Conservation (phyloP, 2,329 filamentous ascomycete genomes). For the Pseudonectria foliicola region DNA sequence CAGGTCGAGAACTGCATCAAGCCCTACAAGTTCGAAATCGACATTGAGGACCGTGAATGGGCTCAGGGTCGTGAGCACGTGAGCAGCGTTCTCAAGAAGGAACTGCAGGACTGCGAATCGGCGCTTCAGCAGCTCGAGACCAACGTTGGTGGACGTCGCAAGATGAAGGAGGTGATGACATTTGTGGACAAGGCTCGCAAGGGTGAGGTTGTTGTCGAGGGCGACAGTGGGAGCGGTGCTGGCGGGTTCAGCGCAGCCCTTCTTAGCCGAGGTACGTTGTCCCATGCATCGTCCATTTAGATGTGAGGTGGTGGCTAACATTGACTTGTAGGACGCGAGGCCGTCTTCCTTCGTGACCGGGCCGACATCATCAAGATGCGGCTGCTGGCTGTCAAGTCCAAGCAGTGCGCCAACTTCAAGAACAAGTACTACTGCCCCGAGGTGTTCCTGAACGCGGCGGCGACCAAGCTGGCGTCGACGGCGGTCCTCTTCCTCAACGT, state of each 20-base stretch:
- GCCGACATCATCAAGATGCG: constrained; percentile 88
- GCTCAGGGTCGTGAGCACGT: constrained; percentile 76
- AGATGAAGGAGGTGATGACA: constrained; percentile 78
- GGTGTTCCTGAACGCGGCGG: constrained; percentile 94
- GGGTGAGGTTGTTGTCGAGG: constrained; percentile 78
- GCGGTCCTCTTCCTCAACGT: constrained; percentile 97
- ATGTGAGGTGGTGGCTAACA: constrained; percentile 19
- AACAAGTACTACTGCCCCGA: constrained; percentile 98
- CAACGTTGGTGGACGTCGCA: constrained; percentile 70
- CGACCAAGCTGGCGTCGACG: constrained; percentile 88
- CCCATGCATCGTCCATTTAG: no score
- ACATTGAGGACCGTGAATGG: constrained; percentile 90
- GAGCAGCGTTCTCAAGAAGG: constrained; percentile 71
- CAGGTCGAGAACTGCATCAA: constrained; percentile 99
- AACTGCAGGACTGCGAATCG: constrained; percentile 75
- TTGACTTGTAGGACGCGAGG: constrained; percentile 65
- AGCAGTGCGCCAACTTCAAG: constrained; percentile 73
- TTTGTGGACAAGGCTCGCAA: constrained; percentile 88
- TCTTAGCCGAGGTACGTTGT: constrained; percentile 64
- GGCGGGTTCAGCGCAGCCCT: constrained; percentile 89
- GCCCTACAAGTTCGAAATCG: constrained; percentile 96
- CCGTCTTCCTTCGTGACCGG: constrained; percentile 86
- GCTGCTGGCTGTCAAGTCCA: constrained; percentile 77
- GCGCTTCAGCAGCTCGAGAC: constrained; percentile 72
- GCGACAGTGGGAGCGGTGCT: constrained; percentile 74